phyloP scores from a whole-genome alignment of 768 basidiomycete genomes.

The Rickenella mellea region DNA sequence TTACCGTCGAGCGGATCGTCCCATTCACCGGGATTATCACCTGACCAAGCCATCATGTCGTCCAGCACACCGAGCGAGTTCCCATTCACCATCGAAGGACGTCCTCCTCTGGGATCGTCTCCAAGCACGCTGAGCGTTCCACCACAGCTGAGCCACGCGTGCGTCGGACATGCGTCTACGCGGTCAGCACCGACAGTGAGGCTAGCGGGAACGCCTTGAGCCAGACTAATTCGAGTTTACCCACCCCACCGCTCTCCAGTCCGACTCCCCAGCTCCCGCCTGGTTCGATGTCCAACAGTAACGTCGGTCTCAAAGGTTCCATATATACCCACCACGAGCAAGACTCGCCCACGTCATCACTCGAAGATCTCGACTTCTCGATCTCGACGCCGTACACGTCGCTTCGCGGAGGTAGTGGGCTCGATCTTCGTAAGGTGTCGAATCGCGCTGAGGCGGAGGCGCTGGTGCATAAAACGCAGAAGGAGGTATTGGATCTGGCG shows the following conservation, averaged over 20 bases:
- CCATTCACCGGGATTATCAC: too few relatives aligned
- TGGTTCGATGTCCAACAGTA: not conserved
- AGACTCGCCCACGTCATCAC: constrained; percentile 15
- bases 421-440: constrained; percentile 59
- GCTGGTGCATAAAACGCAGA: constrained; percentile 65
- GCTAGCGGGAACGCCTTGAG: constrained; percentile 25
- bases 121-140: too few relatives aligned
- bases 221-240: constrained; percentile 6
- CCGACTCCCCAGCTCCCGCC: constrained; percentile 4
- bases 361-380: not conserved
- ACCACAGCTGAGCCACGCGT: too few relatives aligned
- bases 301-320: not conserved
- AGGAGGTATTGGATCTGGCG: constrained; percentile 60
- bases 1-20: too few relatives aligned
- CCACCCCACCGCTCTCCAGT: not conserved
- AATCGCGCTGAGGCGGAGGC: constrained; percentile 77
- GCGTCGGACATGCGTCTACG: too few relatives aligned
- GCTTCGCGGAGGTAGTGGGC: constrained; percentile 2
- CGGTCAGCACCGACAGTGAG: constrained; percentile 35
- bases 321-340: constrained; percentile 18
- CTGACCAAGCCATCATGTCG: too few relatives aligned
- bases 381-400: constrained; percentile 4
- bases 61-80: too few relatives aligned
- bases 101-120: too few relatives aligned
- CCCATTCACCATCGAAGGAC: too few relatives aligned